Conservation (phyloP, 2,329 filamentous ascomycete genomes). For the Didymella segeticola region DNA sequence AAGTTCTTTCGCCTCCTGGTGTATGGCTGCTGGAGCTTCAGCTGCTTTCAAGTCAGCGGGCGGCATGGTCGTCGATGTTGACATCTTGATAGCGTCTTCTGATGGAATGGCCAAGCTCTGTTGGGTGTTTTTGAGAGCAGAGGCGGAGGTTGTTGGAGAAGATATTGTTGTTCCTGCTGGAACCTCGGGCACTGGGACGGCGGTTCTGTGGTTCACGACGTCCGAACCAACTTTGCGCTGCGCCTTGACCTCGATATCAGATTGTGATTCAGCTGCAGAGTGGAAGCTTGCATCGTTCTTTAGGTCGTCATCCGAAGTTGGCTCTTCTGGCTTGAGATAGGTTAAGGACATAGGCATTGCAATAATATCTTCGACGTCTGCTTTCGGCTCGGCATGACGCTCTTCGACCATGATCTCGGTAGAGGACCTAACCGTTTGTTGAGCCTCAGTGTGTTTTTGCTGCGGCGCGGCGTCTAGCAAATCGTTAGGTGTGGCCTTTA, state of each 20-base stretch:
- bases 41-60: neutral
- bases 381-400: neutral
- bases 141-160: neutral
- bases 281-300: conserved; percentile 35
- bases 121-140: neutral
- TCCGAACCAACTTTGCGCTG: neutral
- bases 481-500: neutral
- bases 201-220: conserved; percentile 12
- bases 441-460: neutral
- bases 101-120: too few species aligned
- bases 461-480: neutral
- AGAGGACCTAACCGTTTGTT: neutral
- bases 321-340: conserved; percentile 1
- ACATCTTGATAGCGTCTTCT: too few species aligned
- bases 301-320: conserved; percentile 30
- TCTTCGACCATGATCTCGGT: neutral
- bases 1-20: neutral
- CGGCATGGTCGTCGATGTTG: neutral
- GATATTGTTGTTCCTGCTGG: neutral
- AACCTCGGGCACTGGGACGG: neutral
- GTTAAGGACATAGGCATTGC: neutral
- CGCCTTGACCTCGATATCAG: conserved; percentile 14
- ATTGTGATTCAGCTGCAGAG: conserved; percentile 30
- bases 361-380: neutral
- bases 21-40: neutral